Base-by-base conservation (phyloP, 805 yeast species). In the Saturnispora mendoncae region DNA sequence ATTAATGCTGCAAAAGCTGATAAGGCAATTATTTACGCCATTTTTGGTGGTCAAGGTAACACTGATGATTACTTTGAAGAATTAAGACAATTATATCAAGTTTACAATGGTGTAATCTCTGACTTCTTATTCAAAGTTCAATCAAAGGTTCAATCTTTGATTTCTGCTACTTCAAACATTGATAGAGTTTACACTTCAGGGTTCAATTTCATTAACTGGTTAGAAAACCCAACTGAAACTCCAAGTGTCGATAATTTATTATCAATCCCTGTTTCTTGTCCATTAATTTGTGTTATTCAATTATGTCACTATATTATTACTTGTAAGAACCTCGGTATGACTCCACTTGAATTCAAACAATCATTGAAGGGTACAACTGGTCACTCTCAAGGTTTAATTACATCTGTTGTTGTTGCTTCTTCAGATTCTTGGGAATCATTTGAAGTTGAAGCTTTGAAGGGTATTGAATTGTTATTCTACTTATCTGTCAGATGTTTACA, bases 31-130 rank as follows among this genome's bases (percentile, higher is more conserved):
- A 64, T 88, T 43, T 77, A 74, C 46, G 95, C 97, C 49, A 78
- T 92, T 52, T 92, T 90, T 56, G 98, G 99, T 61, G 99, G 99
- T 57, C 99, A 92, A 70, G 99, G 99, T 66, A 90, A 86, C 69
- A 80, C 94, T 40, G 97, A 92, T 60, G 97, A 92, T 61, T 92
- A 86, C 69, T 92, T 92, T 54, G 96, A 88, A 61, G 99, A 92
- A 69, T 75, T 92, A 60, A 79, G 95, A 61, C 94, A 86, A 50
- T 62, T 88, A 45, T 81, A 84, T 69, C 67, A 75, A 49, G 72
- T 79, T 45, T 92, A 92, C 70, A 72, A 79, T 50, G 84, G 84
- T 21, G 69, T 90, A 48, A 68, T 87, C 42, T 63, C 72, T 19
- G 90, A 82, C 53, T 76, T 90, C 52, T 72, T 92, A 52, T 64